phyloP scores from a whole-genome alignment of 345 rosid genomes.

The Eucalyptus brandiana region DNA sequence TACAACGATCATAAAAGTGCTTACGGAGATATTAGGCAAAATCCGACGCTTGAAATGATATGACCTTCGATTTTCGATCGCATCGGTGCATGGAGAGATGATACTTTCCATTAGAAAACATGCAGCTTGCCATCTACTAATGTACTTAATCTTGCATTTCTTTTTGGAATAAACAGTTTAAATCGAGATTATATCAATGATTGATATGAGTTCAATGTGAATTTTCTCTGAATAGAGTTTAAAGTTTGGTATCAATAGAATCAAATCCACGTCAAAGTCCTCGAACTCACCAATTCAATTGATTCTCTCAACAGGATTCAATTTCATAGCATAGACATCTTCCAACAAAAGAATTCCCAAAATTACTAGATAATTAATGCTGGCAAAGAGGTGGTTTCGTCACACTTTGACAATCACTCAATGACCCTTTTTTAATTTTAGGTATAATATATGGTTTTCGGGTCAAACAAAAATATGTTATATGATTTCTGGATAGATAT shows the following conservation, averaged over 20 bases:
- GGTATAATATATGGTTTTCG: background rate
- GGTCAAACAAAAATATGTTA: background rate
- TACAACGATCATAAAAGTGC: background rate
- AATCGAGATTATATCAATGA: too few species aligned
- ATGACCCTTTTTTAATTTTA: background rate
- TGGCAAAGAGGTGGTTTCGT: background rate
- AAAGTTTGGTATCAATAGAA: background rate
- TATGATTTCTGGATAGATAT: background rate
- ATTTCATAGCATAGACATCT: background rate
- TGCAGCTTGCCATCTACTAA: background rate
- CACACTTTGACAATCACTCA: too few species aligned
- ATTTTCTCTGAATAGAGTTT: background rate
- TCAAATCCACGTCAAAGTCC: background rate
- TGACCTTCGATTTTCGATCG: background rate
- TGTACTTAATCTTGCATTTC: background rate
- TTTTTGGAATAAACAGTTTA: too few species aligned
- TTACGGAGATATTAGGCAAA: background rate
- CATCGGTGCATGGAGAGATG: background rate
- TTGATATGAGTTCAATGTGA: background rate
- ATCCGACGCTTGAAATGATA: background rate
- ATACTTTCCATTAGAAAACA: background rate
- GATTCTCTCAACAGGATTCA: background rate
- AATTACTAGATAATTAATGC: background rate
- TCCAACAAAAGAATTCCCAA: background rate
- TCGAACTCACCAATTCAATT: accelerated